phyloP scores from a whole-genome alignment of 208 protist species.

The Trypanosoma scelopori region DNA sequence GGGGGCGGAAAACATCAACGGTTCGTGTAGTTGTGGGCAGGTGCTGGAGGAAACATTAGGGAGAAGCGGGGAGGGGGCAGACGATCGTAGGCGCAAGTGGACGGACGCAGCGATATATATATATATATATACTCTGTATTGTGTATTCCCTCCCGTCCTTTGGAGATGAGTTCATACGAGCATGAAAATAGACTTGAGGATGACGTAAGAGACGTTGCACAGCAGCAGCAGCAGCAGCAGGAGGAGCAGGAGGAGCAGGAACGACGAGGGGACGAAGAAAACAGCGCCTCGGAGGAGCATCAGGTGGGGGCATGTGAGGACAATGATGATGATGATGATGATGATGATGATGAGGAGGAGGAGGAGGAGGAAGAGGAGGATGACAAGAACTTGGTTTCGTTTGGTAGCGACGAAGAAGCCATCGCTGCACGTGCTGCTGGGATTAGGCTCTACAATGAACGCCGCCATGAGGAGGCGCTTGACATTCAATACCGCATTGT shows the following conservation, averaged over 20 bases:
- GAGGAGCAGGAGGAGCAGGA: slow-evolving; percentile 32
- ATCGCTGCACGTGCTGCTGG: slow-evolving; percentile 44
- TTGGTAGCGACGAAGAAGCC: slow-evolving; percentile 61
- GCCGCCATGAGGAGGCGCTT: slow-evolving; percentile 64
- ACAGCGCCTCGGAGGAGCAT: not conserved
- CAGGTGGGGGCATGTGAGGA: not conserved
- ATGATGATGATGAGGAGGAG: slow-evolving; percentile 8
- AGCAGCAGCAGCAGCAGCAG: slow-evolving; percentile 1
- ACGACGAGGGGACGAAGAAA: not conserved
- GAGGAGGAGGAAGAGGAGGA: slow-evolving; percentile 39
- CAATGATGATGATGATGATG: slow-evolving; percentile 3
- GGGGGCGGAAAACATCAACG: too few relatives aligned
- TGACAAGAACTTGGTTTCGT: slow-evolving; percentile 44
- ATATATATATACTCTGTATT: too few relatives aligned
- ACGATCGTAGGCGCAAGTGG: too few relatives aligned
- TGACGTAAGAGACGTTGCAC: slow-evolving; percentile 1
- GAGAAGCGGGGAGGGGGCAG: too few relatives aligned
- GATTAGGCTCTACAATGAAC: slow-evolving; percentile 67
- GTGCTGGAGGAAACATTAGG: too few relatives aligned
- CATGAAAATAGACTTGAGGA: not conserved
- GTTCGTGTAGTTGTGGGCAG: too few relatives aligned
- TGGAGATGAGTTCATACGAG: not conserved
- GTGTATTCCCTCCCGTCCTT: too few relatives aligned
- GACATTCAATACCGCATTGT: slow-evolving; percentile 78
- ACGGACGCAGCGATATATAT: too few relatives aligned